Percentiles rank a stretch among this genome's conserved stretches.
Conservation (phyloP, 306 rosid genomes). For the Acacia crassicarpa region DNA sequence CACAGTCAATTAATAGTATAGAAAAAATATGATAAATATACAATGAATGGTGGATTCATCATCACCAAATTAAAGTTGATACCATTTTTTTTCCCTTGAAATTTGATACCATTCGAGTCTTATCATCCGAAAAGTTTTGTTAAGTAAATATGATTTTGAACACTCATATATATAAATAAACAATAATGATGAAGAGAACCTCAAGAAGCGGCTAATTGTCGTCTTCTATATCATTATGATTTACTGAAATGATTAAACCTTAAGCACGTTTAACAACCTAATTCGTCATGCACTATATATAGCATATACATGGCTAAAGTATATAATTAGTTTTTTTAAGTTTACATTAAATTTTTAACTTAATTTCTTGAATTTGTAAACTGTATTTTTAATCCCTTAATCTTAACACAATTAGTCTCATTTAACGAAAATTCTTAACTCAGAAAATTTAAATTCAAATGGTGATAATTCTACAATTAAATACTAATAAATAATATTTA, state of each 20-base stretch:
- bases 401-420: too few species aligned
- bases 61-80: background rate
- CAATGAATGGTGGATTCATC: background rate
- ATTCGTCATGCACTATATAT: background rate
- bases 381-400: too few species aligned
- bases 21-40: too few species aligned
- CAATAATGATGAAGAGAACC: background rate
- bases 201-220: conserved; percentile 10
- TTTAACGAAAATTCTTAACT: too few species aligned
- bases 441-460: too few species aligned
- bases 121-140: background rate
- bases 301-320: background rate
- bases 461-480: too few species aligned
- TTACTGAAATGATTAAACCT: background rate
- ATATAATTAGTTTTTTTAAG: too few species aligned
- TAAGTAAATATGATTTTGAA: background rate
- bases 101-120: background rate
- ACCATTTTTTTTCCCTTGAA: too few species aligned
- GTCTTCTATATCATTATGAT: background rate
- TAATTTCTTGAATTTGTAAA: too few species aligned
- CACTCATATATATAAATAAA: background rate
- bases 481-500: too few species aligned
- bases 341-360: too few species aligned
- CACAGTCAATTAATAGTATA: background rate
- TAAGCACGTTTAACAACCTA: background rate